Base-by-base conservation (phyloP, 148 eudicot species). In the Fallopia convolvulus region DNA sequence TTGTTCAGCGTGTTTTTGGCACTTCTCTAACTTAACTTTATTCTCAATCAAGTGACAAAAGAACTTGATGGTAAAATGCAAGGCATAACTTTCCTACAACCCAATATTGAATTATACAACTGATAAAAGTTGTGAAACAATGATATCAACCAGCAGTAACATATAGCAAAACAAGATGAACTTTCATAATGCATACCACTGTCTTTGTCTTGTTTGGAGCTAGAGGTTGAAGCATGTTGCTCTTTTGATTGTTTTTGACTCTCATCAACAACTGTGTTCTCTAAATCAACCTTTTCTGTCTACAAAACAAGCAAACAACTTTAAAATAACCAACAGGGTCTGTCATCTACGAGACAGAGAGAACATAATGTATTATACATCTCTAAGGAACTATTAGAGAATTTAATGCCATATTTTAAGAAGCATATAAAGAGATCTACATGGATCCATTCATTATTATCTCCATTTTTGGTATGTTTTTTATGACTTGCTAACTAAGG, bases 221-320 rank as follows among this genome's bases (percentile, higher is more conserved):
- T 81, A 76, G 91, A 84, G 20, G 72, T 15, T 36, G 72, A 68
- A 42, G 50, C 80, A 70, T 87, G 89, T 65, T 80, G 83, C 77
- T 87, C 91, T 70, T 90, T 91, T 55, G 82, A 82, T 55, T 91
- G 97, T 76, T 92, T 89, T 84, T 91, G 97, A 86, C 97, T 93
- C 83, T 93, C 98, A 81, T 93, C 97, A 77, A 93, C 98, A 33
- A 93, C 98, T 76, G 98, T 93, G 78, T 93, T 91, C 89, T 93
- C 98, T 81, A 93, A 80, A 81, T 93, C 98, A 80, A 93, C 98
- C 83, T 93, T 93, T 77, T 93, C 98, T 78, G 98, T 90, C 98
- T 93, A 81, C 79, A 85, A 21, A 79, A 75, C 33, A 65, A 77
- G 49, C 32, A 44, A 73, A 44, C 44, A 14, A 5, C 5, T 77